Base-by-base conservation (phyloP, 2,329 filamentous ascomycete species). In the Teratosphaeria nubilosa region DNA sequence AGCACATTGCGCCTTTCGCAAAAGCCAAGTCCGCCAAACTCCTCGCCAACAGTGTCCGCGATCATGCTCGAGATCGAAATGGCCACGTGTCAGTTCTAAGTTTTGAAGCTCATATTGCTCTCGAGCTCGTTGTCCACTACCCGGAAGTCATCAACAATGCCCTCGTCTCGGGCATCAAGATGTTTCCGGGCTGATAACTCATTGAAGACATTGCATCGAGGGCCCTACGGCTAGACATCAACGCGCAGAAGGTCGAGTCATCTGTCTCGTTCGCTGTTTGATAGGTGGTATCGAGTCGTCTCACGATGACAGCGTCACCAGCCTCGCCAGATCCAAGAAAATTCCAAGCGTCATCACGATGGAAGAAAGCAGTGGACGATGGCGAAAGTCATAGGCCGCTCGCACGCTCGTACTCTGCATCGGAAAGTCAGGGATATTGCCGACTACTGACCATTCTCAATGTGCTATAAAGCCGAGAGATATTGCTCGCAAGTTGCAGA, bases 21-120 rank as follows among this genome's bases (percentile, higher is more conserved):
- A 56, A 59, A 20, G 58, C 57, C 5, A 30, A 58, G 25, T 62
- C 63, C 5, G 63, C 63, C 3, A 34, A 56, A n/a, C 56, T 65
- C 6, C 55, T 70, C 30, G 62, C 61, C 53, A 51, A 60, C 20
- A 60, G 66, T 20, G 66, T 69, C 56, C n/a, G 51, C 30, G 22
- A 31, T 11, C 53, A 65, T 56, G 67, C 60, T 5, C 53, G 60
- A 25, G 55, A 58, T 9, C 60, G 64, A 24, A 59, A 41, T 50
- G 64, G 65, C 0, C 63, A 67, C 57, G 51, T 69, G 24, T 60
- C 69, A 11, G 67, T 66, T 2, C 60, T 62, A 31, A 68, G 66
- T 53, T 60, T 70, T 7, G 68, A 67, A 22, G 65, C 66, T 16
- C 60, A 63, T 27, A 57, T 68, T 9, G 65, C 64, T 9, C 34